phyloP scores from a whole-genome alignment of 1,284 basidiomycete genomes.

The Ceratobasidium sp. region DNA sequence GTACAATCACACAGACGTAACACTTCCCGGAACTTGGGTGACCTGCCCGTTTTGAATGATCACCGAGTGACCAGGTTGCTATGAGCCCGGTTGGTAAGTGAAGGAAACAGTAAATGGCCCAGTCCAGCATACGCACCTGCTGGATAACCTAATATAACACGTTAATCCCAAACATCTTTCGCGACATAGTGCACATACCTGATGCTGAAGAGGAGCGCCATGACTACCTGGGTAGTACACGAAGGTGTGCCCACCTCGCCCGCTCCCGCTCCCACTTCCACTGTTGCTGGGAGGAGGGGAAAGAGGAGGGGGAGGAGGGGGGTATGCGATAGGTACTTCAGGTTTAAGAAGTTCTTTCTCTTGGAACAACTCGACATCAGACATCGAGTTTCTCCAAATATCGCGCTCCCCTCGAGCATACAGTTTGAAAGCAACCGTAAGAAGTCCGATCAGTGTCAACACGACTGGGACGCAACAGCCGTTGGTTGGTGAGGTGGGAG shows the following conservation, averaged over 20 bases:
- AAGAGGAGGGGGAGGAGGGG: background rate
- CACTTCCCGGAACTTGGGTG: conserved; percentile 66
- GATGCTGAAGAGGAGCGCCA: conserved; percentile 20
- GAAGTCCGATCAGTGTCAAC: conserved; percentile 60
- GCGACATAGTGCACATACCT: background rate
- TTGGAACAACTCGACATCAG: conserved; percentile 65
- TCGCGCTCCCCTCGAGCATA: conserved; percentile 59
- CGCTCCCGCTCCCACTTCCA: conserved; percentile 23
- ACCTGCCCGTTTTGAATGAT: conserved; percentile 74
- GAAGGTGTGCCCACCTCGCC: conserved; percentile 22
- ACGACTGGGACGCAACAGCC: conserved; percentile 54
- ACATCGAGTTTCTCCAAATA: conserved; percentile 64
- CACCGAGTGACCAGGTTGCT: conserved; percentile 70
- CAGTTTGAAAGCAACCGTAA: conserved; percentile 60
- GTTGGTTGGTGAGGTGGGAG: conserved; percentile 16
- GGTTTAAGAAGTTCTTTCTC: conserved; percentile 51
- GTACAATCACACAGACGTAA: conserved; percentile 50
- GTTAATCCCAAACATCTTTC: background rate
- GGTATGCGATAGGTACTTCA: background rate
- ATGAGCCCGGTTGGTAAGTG: conserved; percentile 50
- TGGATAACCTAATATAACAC: conserved; percentile 25
- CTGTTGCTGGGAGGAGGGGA: background rate
- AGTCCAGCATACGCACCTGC: conserved; percentile 13
- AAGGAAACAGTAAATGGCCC: background rate
- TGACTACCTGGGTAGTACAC: conserved; percentile 33